Evolutionary conservation across 495 filamentous ascomycete genomes (phyloP).

Genomic region (Xylaria telfairii): DNA sequence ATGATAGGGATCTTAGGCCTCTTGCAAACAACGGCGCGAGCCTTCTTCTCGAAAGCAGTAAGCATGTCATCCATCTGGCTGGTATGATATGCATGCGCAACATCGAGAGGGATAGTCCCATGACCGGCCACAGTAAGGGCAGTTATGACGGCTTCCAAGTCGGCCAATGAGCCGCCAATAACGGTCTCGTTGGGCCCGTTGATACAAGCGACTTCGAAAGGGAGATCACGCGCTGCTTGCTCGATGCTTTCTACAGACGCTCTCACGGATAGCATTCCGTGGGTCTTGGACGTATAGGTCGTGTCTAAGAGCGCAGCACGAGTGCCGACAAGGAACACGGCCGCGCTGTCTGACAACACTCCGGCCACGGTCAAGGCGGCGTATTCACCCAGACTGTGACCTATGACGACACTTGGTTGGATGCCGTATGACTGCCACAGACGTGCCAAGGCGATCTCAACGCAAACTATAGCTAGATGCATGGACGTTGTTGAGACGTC

Average conservation of each 20-base stretch:
- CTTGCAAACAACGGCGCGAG: neutral
- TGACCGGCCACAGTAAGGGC: neutral
- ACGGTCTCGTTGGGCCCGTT: constrained; percentile 58
- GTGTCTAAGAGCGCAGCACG: constrained; percentile 70
- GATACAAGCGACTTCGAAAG: constrained; percentile 62
- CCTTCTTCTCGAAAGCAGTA: neutral
- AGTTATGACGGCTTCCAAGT: neutral
- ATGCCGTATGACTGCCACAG: neutral
- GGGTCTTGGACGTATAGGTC: constrained; percentile 63
- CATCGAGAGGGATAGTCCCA: neutral
- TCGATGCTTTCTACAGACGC: constrained; percentile 16
- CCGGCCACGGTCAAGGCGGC: constrained; percentile 62
- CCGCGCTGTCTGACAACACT: constrained; percentile 68
- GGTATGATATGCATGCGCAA: neutral
- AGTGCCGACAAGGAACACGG: constrained; percentile 70
- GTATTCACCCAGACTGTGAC: constrained; percentile 60
- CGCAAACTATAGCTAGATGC: neutral
- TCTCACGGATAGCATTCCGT: constrained; percentile 60
- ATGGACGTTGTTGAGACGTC: neutral
- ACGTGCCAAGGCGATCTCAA: neutral
- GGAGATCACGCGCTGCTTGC: neutral
- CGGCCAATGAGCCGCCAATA: neutral
- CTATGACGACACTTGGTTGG: constrained; percentile 40
- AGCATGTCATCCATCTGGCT: neutral
- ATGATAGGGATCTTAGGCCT: neutral